Conservation (phyloP, 2,329 filamentous ascomycete genomes). For the Zasmidium citrigriseum region DNA sequence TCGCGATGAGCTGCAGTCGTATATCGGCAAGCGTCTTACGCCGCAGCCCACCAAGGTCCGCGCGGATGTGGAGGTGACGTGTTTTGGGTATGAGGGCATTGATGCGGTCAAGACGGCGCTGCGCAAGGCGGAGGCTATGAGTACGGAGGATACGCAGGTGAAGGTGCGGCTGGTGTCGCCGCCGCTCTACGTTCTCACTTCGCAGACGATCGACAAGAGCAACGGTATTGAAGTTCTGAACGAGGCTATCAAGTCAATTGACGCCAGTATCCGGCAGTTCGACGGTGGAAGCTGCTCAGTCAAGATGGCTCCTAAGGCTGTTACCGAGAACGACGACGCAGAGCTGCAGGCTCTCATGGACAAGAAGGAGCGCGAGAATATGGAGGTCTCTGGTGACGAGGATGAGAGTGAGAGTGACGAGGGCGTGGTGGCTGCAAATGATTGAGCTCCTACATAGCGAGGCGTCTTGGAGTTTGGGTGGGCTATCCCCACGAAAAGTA, state of each 20-base stretch:
- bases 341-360: constrained; percentile 98
- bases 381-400: constrained; percentile 96
- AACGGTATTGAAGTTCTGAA: constrained; percentile 82
- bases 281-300: constrained; percentile 75
- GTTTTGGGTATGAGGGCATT: constrained; percentile 91
- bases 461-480: constrained; percentile 19
- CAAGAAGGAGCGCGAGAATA: constrained; percentile 97
- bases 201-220: constrained; percentile 90
- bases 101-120: constrained; percentile 95
- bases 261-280: constrained; percentile 72
- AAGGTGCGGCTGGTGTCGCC: constrained; percentile 99
- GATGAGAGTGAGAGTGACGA: constrained; percentile 95
- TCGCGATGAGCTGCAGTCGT: constrained; percentile 85
- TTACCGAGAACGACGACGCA: constrained; percentile 97
- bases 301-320: constrained; percentile 99
- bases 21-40: constrained; percentile 95
- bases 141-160: constrained; percentile 89
- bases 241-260: constrained; percentile 85
- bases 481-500: no score
- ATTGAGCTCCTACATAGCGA: constrained; percentile 13
- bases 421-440: constrained; percentile 53
- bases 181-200: constrained; percentile 93
- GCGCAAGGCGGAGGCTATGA: constrained; percentile 85
- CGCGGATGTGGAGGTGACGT: constrained; percentile 91
- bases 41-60: constrained; percentile 99